These are phyloP conservation scores for Caulochytrium protostelioides DNA, from an alignment of 371 early-diverging fungal species.

Conservation along the genomic window DNA sequence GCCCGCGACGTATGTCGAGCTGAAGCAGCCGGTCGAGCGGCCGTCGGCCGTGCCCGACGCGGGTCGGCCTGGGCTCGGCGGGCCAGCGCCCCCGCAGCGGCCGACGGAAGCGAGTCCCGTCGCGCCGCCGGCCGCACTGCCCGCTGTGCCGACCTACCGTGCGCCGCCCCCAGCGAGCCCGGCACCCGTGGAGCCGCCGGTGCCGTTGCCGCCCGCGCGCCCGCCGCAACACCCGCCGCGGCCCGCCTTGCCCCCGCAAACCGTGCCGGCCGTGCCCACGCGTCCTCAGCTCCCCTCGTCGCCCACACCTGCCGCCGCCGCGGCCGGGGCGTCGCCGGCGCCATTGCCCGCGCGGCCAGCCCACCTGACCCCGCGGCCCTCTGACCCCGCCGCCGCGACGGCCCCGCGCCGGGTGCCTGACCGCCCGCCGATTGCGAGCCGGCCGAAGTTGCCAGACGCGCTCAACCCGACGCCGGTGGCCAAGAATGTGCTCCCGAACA, in stretches of 20 bases:
- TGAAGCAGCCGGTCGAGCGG: too few relatives aligned
- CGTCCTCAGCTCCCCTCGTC: too few relatives aligned
- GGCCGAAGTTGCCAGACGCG: background rate
- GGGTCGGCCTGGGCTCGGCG: too few relatives aligned
- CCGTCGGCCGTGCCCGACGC: too few relatives aligned
- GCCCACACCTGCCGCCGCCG: too few relatives aligned
- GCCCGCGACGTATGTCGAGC: constrained; percentile 25
- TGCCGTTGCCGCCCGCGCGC: background rate
- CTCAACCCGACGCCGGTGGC: background rate
- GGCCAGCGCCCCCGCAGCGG: too few relatives aligned
- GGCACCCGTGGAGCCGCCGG: background rate
- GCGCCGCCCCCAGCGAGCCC: constrained; percentile 19
- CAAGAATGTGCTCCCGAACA: constrained; percentile 15
- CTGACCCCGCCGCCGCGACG: background rate
- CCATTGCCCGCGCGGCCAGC: background rate
- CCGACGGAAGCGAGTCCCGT: too few relatives aligned
- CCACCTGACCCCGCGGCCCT: constrained; percentile 2
- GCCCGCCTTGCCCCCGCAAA: background rate
- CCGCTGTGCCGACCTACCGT: constrained; percentile 46
- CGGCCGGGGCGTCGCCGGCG: too few relatives aligned
- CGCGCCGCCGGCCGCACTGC: too few relatives aligned
- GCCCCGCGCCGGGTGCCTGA: background rate
- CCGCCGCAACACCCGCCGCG: too few relatives aligned
- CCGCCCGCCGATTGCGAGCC: background rate
- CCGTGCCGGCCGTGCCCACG: too few relatives aligned